phyloP scores from a whole-genome alignment of 148 eudicot species.

The Camellia lanceoleosa region DNA sequence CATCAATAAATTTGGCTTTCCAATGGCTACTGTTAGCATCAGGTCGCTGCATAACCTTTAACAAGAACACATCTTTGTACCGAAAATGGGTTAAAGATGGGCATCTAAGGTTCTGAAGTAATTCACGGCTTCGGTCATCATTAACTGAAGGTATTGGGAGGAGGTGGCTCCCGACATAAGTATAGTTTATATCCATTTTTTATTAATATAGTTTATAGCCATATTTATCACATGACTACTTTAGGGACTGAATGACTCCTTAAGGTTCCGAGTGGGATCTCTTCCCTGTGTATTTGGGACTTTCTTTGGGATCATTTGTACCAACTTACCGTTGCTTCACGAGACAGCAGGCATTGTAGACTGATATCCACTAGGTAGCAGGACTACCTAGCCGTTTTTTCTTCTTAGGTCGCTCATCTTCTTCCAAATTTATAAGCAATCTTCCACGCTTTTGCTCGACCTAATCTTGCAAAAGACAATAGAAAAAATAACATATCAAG shows the following conservation, averaged over 20 bases:
- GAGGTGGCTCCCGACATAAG: not conserved
- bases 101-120: no score
- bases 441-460: conserved; percentile 88
- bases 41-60: no score
- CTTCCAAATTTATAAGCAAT: conserved; percentile 77
- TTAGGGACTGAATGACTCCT: not conserved
- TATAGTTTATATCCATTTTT: not conserved
- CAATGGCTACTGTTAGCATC: no score
- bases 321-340: conserved; percentile 80
- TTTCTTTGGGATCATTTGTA: conserved; percentile 7
- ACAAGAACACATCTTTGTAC: no score
- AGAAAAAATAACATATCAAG: conserved; percentile 10
- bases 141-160: not conserved
- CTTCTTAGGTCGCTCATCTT: conserved; percentile 84
- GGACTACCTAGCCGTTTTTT: conserved; percentile 85
- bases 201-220: no score
- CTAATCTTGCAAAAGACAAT: conserved; percentile 27
- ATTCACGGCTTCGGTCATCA: no score
- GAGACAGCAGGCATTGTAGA: conserved; percentile 90
- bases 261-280: not conserved
- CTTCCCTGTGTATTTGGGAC: no score
- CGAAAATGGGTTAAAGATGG: no score
- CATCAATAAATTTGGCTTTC: no score
- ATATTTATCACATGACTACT: not conserved
- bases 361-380: conserved; percentile 93